phyloP scores from a whole-genome alignment of 768 basidiomycete genomes.

The Russula griseocarnosa region DNA sequence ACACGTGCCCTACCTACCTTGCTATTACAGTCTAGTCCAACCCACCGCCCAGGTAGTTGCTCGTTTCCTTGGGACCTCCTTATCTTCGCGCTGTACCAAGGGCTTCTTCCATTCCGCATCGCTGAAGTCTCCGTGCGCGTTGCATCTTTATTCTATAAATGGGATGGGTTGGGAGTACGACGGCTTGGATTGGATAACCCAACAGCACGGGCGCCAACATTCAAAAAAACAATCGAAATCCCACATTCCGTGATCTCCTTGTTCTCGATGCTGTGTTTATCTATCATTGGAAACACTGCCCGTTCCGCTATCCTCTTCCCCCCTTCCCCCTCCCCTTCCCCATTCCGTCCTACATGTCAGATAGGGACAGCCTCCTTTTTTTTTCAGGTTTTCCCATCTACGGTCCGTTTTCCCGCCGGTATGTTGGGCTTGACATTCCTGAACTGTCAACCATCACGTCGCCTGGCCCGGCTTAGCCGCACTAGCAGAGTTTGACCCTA shows the following conservation, averaged over 20 bases:
- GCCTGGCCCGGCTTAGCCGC: not conserved
- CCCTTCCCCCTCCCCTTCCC: not conserved
- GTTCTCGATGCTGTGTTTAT: constrained; percentile 8
- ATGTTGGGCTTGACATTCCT: constrained; percentile 6
- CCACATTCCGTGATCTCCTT: not conserved
- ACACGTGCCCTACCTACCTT: not conserved
- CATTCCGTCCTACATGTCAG: constrained; percentile 1
- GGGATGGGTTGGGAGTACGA: not conserved
- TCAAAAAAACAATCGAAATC: not conserved
- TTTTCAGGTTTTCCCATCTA: not conserved
- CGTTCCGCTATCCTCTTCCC: not conserved
- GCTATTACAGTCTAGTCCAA: too few species aligned
- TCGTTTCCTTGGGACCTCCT: not conserved
- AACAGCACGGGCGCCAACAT: not conserved
- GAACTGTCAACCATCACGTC: not conserved
- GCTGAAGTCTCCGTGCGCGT: not conserved
- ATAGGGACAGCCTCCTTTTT: not conserved
- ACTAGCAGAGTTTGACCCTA: not conserved
- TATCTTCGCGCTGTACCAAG: not conserved
- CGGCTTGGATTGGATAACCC: not conserved
- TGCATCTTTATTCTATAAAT: not conserved
- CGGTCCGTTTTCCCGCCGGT: not conserved
- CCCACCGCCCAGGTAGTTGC: not conserved
- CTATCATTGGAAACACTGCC: not conserved
- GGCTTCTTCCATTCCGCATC: not conserved